A percentile compares a stretch with the other conserved stretches of the same genome.
Conservation (phyloP, 2,329 filamentous ascomycete species). For the Neonectria coccinea region DNA sequence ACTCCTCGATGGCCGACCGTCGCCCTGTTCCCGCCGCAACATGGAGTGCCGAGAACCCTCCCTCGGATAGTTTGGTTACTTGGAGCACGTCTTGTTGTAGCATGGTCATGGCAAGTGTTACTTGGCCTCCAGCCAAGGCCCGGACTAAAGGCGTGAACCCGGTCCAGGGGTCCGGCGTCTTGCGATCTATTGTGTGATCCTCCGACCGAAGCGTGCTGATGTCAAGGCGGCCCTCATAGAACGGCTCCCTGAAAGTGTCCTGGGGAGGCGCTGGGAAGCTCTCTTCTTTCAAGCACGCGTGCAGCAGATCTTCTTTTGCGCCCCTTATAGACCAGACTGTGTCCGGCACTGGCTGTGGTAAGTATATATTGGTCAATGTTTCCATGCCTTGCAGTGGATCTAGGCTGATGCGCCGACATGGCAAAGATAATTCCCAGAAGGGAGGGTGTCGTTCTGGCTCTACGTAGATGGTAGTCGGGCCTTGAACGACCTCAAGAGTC, state of each 20-base stretch:
- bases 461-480: neutral
- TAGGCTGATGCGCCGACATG: neutral
- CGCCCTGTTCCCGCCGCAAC: constrained; percentile 2
- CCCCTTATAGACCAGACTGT: neutral
- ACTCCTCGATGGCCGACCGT: neutral
- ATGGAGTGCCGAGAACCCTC: constrained; percentile 10
- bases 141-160: neutral
- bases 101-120: neutral
- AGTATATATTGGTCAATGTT: neutral
- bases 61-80: neutral
- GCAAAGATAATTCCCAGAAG: neutral
- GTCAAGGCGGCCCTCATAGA: neutral
- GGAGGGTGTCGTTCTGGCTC: neutral
- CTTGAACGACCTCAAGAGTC: neutral
- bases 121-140: constrained; percentile 1
- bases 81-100: neutral
- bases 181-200: too few relatives aligned
- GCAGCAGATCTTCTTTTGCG: neutral
- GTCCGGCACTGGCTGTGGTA: neutral
- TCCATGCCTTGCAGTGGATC: neutral
- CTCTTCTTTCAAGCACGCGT: neutral
- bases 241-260: neutral
- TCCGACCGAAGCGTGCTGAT: neutral
- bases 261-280: neutral
- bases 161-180: neutral